Conservation (phyloP, 2,329 filamentous ascomycete genomes). For the Trichoderma sp. region DNA sequence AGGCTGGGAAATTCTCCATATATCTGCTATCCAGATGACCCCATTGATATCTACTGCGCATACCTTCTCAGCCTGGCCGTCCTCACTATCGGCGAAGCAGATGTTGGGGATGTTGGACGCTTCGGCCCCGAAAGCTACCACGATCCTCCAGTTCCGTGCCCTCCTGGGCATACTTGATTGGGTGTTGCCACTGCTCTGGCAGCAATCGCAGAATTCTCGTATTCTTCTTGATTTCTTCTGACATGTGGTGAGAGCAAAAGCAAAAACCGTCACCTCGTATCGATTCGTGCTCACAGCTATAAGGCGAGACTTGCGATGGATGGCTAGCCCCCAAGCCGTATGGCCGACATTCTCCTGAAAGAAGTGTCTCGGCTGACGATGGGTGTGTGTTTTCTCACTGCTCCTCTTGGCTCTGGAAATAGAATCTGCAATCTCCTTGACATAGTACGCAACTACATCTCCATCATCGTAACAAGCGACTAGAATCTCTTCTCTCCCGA, state of each 20-base stretch:
- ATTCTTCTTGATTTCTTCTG: neutral
- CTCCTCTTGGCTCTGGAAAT: slow-evolving; percentile 36
- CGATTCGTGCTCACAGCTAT: slow-evolving; percentile 85
- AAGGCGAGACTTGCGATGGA: slow-evolving; percentile 78
- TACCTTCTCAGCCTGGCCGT: slow-evolving; percentile 52
- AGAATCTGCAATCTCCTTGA: slow-evolving; percentile 50
- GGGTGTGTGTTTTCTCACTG: neutral
- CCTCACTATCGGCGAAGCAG: slow-evolving; percentile 49
- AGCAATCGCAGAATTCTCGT: slow-evolving; percentile 21
- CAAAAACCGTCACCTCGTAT: slow-evolving; percentile 55
- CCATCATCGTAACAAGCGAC: slow-evolving; percentile 72
- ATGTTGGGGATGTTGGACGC: slow-evolving; percentile 56
- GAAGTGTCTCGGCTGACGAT: slow-evolving; percentile 50
- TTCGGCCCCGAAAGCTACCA: slow-evolving; percentile 42
- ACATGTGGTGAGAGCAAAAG: slow-evolving; percentile 41
- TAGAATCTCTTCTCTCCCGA: slow-evolving; percentile 70
- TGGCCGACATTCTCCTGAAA: slow-evolving; percentile 74
- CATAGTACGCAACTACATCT: slow-evolving; percentile 72
- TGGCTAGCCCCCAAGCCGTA: slow-evolving; percentile 86
- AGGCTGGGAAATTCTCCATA: slow-evolving; percentile 46
- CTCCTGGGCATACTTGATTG: slow-evolving; percentile 43
- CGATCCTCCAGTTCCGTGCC: slow-evolving; percentile 52
- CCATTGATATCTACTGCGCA: slow-evolving; percentile 54
- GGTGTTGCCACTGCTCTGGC: slow-evolving; percentile 10
- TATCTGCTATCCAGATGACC: slow-evolving; percentile 51